phyloP scores from a whole-genome alignment of 2,329 filamentous ascomycete species.

The Penicillium sp. region DNA sequence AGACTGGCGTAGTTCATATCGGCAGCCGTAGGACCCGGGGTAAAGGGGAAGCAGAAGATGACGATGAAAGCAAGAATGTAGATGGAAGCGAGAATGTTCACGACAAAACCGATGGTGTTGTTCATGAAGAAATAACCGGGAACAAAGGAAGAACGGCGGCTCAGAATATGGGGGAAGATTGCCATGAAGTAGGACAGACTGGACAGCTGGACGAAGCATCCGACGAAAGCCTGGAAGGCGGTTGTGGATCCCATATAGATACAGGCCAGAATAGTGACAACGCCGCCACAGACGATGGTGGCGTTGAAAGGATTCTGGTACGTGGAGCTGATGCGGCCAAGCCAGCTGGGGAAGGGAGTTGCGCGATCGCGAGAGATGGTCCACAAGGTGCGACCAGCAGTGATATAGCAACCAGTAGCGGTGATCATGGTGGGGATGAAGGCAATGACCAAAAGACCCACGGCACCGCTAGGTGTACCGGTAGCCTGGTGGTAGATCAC shows the following conservation, averaged over 20 bases:
- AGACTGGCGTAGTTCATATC: conserved; percentile 61
- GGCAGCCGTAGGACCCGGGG: conserved; percentile 49
- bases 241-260: conserved; percentile 60
- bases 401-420: conserved; percentile 60
- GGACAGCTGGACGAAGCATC: conserved; percentile 62
- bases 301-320: conserved; percentile 65
- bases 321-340: conserved; percentile 57
- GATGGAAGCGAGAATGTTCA: conserved; percentile 57
- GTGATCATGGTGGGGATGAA: conserved; percentile 61
- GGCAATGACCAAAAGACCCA: conserved; percentile 63
- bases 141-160: conserved; percentile 56
- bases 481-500: conserved; percentile 56
- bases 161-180: conserved; percentile 57
- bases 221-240: conserved; percentile 62
- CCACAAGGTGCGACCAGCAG: conserved; percentile 66
- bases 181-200: conserved; percentile 60
- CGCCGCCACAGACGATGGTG: conserved; percentile 58
- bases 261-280: conserved; percentile 60
- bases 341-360: conserved; percentile 60
- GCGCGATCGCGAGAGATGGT: conserved; percentile 62
- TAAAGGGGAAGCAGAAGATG: conserved; percentile 64
- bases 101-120: conserved; percentile 52
- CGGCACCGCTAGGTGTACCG: conserved; percentile 54
- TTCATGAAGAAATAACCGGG: conserved; percentile 59
- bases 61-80: conserved; percentile 61